Conservation (phyloP, 2,329 filamentous ascomycete genomes). For the Fusarium zealandicum region DNA sequence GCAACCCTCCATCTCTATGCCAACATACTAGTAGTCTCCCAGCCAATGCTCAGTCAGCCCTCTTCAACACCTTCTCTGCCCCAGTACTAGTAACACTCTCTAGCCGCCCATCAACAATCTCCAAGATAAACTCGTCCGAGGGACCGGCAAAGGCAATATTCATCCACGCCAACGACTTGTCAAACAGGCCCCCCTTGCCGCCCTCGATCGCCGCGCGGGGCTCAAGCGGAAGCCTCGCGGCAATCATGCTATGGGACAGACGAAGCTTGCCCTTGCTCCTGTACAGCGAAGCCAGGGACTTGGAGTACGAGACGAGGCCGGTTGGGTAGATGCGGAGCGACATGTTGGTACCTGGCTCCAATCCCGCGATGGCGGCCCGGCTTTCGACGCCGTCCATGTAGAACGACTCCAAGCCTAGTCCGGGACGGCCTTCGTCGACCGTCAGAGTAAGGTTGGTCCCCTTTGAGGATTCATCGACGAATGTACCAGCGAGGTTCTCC, state of each 20-base stretch:
- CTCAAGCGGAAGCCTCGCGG: not conserved
- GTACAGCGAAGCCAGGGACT: conserved; percentile 15
- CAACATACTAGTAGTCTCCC: not conserved
- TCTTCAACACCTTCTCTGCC: not conserved
- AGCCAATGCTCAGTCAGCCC: not conserved
- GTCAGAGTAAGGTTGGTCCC: conserved; percentile 30
- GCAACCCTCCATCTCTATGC: too few relatives aligned
- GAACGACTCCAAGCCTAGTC: conserved; percentile 9
- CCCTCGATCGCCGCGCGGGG: conserved; percentile 15
- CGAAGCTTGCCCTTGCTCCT: conserved; percentile 15
- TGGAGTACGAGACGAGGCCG: conserved; percentile 13
- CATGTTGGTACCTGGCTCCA: not conserved
- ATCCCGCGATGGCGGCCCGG: not conserved
- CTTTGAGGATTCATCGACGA: conserved; percentile 1
- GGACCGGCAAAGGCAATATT: conserved; percentile 5
- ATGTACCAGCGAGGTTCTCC: conserved; percentile 26
- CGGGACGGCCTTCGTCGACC: conserved; percentile 23
- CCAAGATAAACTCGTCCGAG: conserved; percentile 18
- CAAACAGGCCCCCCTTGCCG: conserved; percentile 22
- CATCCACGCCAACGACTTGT: conserved; percentile 13
- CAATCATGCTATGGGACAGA: conserved; percentile 6
- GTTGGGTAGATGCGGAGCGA: conserved; percentile 17
- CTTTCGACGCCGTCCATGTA: not conserved
- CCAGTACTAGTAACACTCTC: conserved; percentile 10
- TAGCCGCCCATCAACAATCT: conserved; percentile 17